A percentile compares a stretch with the other conserved stretches of the same genome.
Conservation (phyloP, 257 asterid species). For the Plectranthus barbatus region DNA sequence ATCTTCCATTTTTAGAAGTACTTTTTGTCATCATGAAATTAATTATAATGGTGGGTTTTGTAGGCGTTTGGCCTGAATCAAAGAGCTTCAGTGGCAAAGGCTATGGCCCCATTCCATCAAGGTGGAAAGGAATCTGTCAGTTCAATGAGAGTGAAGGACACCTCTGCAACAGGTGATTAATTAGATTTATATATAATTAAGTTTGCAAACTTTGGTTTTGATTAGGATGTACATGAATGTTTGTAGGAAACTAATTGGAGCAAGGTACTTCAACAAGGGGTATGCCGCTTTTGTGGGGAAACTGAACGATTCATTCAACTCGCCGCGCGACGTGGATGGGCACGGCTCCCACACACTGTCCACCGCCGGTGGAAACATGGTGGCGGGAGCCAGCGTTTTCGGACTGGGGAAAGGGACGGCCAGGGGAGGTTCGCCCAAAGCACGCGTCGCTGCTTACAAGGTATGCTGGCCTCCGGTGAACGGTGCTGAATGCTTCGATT, state of each 20-base stretch:
- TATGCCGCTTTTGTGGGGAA: conserved; percentile 11
- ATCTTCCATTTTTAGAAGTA: too few species aligned
- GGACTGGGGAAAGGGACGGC: conserved; percentile 57
- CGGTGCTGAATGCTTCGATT: conserved; percentile 30
- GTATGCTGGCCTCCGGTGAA: conserved; percentile 37
- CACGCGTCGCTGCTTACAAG: conserved; percentile 67
- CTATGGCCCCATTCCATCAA: conserved; percentile 62
- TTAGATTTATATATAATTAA: too few species aligned
- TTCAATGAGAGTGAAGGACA: neutral
- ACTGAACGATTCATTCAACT: neutral
- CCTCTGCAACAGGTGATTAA: conserved; percentile 57
- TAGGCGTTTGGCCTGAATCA: conserved; percentile 91
- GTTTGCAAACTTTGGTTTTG: too few species aligned
- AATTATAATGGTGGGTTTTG: too few species aligned
- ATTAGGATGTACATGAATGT: too few species aligned
- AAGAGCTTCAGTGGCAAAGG: conserved; percentile 61
- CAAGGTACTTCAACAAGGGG: conserved; percentile 57
- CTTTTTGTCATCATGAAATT: neutral
- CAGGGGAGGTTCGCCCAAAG: conserved; percentile 70
- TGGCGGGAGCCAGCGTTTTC: conserved; percentile 41
- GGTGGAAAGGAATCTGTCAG: conserved; percentile 69
- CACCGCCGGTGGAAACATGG: conserved; percentile 75
- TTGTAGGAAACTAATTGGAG: conserved; percentile 74
- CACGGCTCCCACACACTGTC: conserved; percentile 85
- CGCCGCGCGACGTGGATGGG: conserved; percentile 41